Evolutionary conservation across 768 basidiomycete genomes (phyloP).

Genomic region (Pleurotus platypus): DNA sequence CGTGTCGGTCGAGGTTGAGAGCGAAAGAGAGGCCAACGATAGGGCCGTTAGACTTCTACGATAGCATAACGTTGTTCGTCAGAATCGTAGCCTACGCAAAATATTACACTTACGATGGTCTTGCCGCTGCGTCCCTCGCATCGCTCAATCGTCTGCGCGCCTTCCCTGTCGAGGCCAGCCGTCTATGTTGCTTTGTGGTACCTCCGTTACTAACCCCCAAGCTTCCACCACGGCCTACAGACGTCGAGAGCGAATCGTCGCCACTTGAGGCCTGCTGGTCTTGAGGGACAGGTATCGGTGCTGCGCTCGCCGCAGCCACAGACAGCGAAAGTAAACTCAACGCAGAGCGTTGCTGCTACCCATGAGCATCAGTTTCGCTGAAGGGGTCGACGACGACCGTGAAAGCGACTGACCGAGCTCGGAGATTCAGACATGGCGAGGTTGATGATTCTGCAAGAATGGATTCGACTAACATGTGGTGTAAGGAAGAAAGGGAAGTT

Average conservation of each 20-base stretch:
- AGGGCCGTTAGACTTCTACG: conserved; percentile 13
- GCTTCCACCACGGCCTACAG: conserved; percentile 16
- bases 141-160: conserved; percentile 72
- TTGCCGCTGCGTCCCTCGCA: conserved; percentile 70
- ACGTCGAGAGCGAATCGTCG: conserved; percentile 3
- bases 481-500: not conserved
- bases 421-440: conserved; percentile 2
- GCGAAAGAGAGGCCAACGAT: conserved; percentile 41
- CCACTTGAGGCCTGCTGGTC: conserved; percentile 12
- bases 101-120: conserved; percentile 60
- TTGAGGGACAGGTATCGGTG: conserved; percentile 36
- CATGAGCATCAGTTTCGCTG: not conserved
- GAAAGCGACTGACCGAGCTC: not conserved
- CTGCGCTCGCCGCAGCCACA: conserved; percentile 50
- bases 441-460: conserved; percentile 2
- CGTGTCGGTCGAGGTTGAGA: conserved; percentile 26
- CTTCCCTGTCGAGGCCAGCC: conserved; percentile 69
- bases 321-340: conserved; percentile 67
- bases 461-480: conserved; percentile 1
- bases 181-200: conserved; percentile 54
- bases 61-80: no score
- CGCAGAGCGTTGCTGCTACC: conserved; percentile 13
- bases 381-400: not conserved
- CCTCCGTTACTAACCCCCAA: conserved; percentile 22
- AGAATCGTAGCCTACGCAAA: no score